A percentile compares a stretch with the other conserved stretches of the same genome.
phyloP scores from a whole-genome alignment of 192 early-diverging fungal species.

The Paraglomus brasilianum region DNA sequence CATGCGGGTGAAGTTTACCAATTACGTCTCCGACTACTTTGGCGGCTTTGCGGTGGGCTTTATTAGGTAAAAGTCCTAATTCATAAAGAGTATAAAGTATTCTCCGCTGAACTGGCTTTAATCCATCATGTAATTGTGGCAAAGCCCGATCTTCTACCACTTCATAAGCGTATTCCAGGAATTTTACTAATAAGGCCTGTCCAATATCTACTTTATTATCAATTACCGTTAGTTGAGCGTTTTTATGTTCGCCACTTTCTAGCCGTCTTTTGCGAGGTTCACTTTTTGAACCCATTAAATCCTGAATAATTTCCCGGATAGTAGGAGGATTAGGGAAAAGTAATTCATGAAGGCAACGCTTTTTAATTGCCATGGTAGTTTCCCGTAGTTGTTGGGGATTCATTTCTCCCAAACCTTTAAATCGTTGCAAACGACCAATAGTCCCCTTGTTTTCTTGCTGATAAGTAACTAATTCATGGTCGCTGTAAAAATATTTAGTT shows the following conservation, averaged over 20 bases:
- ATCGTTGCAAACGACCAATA: neutral
- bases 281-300: slow-evolving; percentile 10
- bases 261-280: neutral
- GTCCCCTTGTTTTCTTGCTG: neutral
- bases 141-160: neutral
- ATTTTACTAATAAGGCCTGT: slow-evolving; percentile 13
- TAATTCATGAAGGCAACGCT: slow-evolving; percentile 12
- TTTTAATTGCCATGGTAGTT: slow-evolving; percentile 2
- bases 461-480: slow-evolving; percentile 9
- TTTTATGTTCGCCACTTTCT: neutral
- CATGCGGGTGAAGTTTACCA: slow-evolving; percentile 1
- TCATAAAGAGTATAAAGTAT: neutral
- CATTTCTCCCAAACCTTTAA: slow-evolving; percentile 27
- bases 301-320: neutral
- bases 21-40: neutral
- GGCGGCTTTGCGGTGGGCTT: neutral
- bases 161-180: neutral
- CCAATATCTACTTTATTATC: slow-evolving; percentile 6
- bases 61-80: neutral
- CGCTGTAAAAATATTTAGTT: slow-evolving; percentile 14
- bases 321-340: neutral
- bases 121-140: slow-evolving; percentile 7
- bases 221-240: neutral
- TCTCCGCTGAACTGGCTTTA: neutral
- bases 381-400: slow-evolving; percentile 1